Conservation (phyloP, 768 basidiomycete species). For the Suillus lakei region DNA sequence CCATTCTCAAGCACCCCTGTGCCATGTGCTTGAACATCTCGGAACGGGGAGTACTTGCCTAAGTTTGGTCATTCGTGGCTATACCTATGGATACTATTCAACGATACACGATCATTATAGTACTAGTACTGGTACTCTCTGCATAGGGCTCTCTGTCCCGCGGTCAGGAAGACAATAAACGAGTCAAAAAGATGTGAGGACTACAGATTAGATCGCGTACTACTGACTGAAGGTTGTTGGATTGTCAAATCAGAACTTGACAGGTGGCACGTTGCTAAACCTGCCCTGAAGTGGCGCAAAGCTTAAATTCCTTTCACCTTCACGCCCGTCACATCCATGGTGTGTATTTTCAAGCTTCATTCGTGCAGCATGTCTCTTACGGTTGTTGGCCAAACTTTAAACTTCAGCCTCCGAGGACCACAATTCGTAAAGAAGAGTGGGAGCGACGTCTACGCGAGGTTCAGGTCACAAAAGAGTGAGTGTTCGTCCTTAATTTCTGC, state of each 20-base stretch:
- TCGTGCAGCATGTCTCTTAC: neutral
- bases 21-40: too few species aligned
- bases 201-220: neutral
- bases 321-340: constrained; percentile 34
- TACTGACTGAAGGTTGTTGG: neutral
- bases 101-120: neutral
- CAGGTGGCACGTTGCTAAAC: constrained; percentile 10
- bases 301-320: constrained; percentile 36
- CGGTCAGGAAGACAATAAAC: neutral
- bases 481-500: constrained; percentile 30
- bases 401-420: constrained; percentile 53
- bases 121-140: neutral
- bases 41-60: neutral
- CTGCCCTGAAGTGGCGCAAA: constrained; percentile 44
- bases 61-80: neutral
- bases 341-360: constrained; percentile 24
- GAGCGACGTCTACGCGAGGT: constrained; percentile 82
- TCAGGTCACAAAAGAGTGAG: constrained; percentile 88
- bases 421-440: constrained; percentile 86
- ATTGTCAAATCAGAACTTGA: constrained; percentile 14
- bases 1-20: too few species aligned
- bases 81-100: neutral
- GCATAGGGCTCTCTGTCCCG: neutral
- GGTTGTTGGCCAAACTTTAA: constrained; percentile 5
- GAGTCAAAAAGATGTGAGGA: neutral